Percentiles rank a stretch among this genome's conserved stretches.
phyloP scores from a whole-genome alignment of 2,329 filamentous ascomycete genomes.

The Alternaria gaisen region DNA sequence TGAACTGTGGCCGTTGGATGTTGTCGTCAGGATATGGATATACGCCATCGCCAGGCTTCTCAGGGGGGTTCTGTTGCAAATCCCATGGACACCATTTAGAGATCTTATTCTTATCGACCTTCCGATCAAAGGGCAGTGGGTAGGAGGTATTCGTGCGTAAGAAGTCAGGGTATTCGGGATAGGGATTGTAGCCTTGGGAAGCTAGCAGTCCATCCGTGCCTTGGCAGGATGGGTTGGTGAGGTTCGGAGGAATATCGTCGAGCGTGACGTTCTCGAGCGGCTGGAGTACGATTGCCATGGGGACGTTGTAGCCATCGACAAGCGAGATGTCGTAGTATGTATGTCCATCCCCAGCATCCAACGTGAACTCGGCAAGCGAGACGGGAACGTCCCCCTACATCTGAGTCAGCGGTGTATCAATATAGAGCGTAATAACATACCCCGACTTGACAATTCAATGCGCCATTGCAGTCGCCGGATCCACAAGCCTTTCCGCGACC shows the following conservation, averaged over 20 bases:
- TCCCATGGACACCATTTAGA: slow-evolving; percentile 83
- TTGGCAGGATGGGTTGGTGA: slow-evolving; percentile 80
- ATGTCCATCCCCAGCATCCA: slow-evolving; percentile 72
- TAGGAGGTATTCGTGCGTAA: slow-evolving; percentile 71
- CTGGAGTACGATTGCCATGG: slow-evolving; percentile 66
- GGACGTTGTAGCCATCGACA: slow-evolving; percentile 85
- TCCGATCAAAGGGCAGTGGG: slow-evolving; percentile 72
- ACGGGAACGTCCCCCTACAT: slow-evolving; percentile 74
- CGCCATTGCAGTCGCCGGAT: slow-evolving; percentile 79
- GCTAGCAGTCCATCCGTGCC: slow-evolving; percentile 71
- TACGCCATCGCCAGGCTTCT: slow-evolving; percentile 75
- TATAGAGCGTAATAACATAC: slow-evolving; percentile 57
- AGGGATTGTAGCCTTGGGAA: slow-evolving; percentile 56
- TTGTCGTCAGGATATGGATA: slow-evolving; percentile 83
- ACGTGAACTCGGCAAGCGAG: slow-evolving; percentile 82
- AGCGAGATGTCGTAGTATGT: slow-evolving; percentile 87
- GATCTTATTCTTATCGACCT: slow-evolving; percentile 65
- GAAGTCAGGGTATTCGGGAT: slow-evolving; percentile 60
- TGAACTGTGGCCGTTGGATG: slow-evolving; percentile 74
- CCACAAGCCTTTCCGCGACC: slow-evolving; percentile 67
- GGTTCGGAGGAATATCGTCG: slow-evolving; percentile 72
- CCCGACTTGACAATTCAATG: slow-evolving; percentile 72
- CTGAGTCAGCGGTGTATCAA: slow-evolving; percentile 15
- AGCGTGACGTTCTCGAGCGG: slow-evolving; percentile 68
- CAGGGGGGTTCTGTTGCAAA: slow-evolving; percentile 72